These are phyloP conservation scores for Sicyos edulis DNA, from an alignment of 306 rosid genomes.

Conservation along the genomic window DNA sequence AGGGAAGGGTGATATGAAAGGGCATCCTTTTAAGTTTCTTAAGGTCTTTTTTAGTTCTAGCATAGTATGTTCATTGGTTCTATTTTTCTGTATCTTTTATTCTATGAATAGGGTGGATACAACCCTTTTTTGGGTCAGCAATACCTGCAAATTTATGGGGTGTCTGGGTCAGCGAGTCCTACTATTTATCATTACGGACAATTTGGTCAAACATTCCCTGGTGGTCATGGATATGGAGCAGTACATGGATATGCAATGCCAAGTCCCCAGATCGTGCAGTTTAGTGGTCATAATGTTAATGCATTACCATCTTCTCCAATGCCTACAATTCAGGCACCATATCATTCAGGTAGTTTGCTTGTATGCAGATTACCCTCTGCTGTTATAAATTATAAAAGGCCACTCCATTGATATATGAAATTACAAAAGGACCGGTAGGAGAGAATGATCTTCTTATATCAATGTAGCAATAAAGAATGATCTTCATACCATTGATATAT, in stretches of 20 bases:
- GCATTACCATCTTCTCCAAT: slow-evolving; percentile 62
- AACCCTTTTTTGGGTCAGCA: slow-evolving; percentile 74
- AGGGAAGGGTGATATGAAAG: slow-evolving; percentile 5
- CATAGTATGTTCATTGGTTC: slow-evolving; percentile 13
- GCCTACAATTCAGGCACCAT: slow-evolving; percentile 75
- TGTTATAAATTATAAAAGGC: no score
- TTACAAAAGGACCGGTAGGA: no score
- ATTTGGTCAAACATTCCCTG: slow-evolving; percentile 62
- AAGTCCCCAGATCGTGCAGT: slow-evolving; percentile 73
- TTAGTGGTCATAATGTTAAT: slow-evolving; percentile 67
- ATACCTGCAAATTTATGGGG: slow-evolving; percentile 78
- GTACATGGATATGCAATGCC: slow-evolving; percentile 75
- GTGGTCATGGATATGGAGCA: slow-evolving; percentile 70
- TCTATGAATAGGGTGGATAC: slow-evolving; percentile 49
- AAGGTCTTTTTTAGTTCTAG: slow-evolving; percentile 3
- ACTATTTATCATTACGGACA: slow-evolving; percentile 75
- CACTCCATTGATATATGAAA: no score
- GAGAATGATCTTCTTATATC: no score
- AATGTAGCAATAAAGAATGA: no score
- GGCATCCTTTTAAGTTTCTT: neutral
- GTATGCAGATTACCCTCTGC: slow-evolving; percentile 1
- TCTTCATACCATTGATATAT: no score
- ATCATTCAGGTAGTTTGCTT: slow-evolving; percentile 56
- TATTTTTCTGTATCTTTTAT: slow-evolving; percentile 13
- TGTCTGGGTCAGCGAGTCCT: slow-evolving; percentile 62